Evolutionary conservation across 495 filamentous ascomycete genomes (phyloP).

Genomic region (Chaetomium cochliodes): DNA sequence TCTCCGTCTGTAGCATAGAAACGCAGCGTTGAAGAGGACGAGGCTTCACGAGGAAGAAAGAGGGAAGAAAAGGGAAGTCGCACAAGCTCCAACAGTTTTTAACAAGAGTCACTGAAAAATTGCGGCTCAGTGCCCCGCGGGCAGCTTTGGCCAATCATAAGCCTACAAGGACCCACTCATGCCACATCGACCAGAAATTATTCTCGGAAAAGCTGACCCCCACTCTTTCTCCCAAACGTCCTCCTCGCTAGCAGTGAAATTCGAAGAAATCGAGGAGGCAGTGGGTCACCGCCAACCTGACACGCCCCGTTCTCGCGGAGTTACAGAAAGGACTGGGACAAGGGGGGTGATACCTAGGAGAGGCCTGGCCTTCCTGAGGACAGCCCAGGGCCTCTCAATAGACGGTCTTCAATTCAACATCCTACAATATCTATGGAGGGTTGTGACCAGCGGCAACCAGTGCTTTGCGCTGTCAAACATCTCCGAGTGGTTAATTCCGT

Average conservation of each 20-base stretch:
- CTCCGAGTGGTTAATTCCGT: too few species aligned
- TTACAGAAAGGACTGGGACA: not conserved
- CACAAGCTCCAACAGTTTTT: conserved; percentile 22
- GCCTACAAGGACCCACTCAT: not conserved
- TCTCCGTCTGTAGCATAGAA: conserved; percentile 98
- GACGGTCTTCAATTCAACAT: too few species aligned
- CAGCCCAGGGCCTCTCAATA: too few species aligned
- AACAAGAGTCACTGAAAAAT: conserved; percentile 30
- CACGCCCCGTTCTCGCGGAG: conserved; percentile 7
- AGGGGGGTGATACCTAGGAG: not conserved
- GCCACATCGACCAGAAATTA: not conserved
- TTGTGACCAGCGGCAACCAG: too few species aligned
- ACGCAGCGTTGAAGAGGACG: conserved; percentile 97
- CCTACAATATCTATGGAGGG: too few species aligned
- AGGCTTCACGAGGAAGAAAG: conserved; percentile 64
- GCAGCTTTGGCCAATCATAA: conserved; percentile 1
- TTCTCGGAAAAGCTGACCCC: conserved; percentile 2
- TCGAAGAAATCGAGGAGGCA: conserved; percentile 1
- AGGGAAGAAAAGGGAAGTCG: conserved; percentile 28
- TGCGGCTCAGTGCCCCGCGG: conserved; percentile 25
- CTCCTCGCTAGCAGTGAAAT: not conserved
- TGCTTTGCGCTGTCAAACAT: too few species aligned
- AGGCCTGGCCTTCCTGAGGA: too few species aligned
- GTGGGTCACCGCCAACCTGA: conserved; percentile 14
- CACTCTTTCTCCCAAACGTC: conserved; percentile 1